phyloP scores from a whole-genome alignment of 768 basidiomycete genomes.

The Boletus insuetus region DNA sequence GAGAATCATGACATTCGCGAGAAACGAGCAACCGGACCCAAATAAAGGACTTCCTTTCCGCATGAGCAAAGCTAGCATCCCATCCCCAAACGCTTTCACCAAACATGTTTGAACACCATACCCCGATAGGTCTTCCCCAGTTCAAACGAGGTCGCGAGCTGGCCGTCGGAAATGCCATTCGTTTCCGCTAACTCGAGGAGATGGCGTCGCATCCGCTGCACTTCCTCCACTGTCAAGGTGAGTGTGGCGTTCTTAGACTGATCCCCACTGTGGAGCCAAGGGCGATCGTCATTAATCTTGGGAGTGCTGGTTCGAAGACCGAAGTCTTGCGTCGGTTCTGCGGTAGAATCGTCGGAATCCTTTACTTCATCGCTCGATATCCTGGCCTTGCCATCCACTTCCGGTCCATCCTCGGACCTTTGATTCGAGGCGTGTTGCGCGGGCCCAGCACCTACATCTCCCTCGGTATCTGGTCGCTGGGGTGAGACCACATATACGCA shows the following conservation, averaged over 20 bases:
- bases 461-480: neutral
- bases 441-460: neutral
- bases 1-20: neutral
- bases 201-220: constrained; percentile 13
- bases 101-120: constrained; percentile 23
- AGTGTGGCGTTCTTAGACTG: constrained; percentile 7
- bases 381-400: neutral
- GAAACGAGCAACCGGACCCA: neutral
- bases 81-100: constrained; percentile 12
- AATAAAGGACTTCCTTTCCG: neutral
- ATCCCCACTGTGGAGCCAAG: neutral
- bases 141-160: constrained; percentile 21
- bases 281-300: neutral
- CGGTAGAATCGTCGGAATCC: neutral
- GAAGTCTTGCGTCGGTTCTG: neutral
- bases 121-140: constrained; percentile 21
- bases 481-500: constrained; percentile 18
- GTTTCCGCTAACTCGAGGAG: constrained; percentile 8
- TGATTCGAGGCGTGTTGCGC: neutral
- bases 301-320: neutral
- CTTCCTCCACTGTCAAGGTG: constrained; percentile 17
- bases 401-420: neutral
- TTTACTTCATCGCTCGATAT: neutral
- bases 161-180: constrained; percentile 2
- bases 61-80: neutral